A percentile compares a stretch with the other conserved stretches of the same genome.
phyloP scores from a whole-genome alignment of 2,329 filamentous ascomycete genomes.

The Colletotrichum sp. region DNA sequence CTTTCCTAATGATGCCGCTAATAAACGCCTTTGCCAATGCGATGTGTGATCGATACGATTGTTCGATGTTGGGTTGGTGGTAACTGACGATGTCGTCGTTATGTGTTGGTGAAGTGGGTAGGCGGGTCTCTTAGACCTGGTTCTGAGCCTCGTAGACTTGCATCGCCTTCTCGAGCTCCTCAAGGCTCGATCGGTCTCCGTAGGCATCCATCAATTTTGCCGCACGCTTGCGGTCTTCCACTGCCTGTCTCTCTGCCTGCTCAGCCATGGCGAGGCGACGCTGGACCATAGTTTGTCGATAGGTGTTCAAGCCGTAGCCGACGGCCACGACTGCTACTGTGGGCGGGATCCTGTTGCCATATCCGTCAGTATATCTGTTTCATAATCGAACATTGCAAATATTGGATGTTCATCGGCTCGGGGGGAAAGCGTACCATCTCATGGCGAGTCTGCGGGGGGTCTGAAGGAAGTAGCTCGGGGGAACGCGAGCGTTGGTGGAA shows the following conservation, averaged over 20 bases:
- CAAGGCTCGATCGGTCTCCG: slow-evolving; percentile 53
- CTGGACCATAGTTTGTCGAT: slow-evolving; percentile 30
- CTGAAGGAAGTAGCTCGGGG: slow-evolving; percentile 36
- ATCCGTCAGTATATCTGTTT: not conserved
- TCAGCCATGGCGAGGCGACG: slow-evolving; percentile 31
- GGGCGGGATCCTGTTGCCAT: slow-evolving; percentile 33
- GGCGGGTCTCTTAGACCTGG: not conserved
- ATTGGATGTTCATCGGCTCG: not conserved
- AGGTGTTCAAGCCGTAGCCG: slow-evolving; percentile 40
- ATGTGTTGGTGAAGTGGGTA: not conserved
- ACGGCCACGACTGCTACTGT: slow-evolving; percentile 34
- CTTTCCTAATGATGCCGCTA: not conserved
- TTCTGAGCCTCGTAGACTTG: slow-evolving; percentile 46
- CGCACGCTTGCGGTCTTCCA: slow-evolving; percentile 40
- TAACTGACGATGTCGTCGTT: not conserved
- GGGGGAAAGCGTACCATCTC: slow-evolving; percentile 32
- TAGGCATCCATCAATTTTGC: slow-evolving; percentile 54
- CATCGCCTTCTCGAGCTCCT: slow-evolving; percentile 53
- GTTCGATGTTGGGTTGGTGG: not conserved
- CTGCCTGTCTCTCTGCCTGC: slow-evolving; percentile 36
- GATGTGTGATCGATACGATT: not conserved
- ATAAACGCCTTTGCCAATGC: slow-evolving; percentile 13
- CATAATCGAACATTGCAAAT: not conserved
- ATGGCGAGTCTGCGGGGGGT: slow-evolving; percentile 32
- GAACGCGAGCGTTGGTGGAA: slow-evolving; percentile 37